Evolutionary conservation across 352 stramenopile genomes (phyloP), one percentile per base, ranked within the genome.

Genomic region (Peronospora destructor): DNA sequence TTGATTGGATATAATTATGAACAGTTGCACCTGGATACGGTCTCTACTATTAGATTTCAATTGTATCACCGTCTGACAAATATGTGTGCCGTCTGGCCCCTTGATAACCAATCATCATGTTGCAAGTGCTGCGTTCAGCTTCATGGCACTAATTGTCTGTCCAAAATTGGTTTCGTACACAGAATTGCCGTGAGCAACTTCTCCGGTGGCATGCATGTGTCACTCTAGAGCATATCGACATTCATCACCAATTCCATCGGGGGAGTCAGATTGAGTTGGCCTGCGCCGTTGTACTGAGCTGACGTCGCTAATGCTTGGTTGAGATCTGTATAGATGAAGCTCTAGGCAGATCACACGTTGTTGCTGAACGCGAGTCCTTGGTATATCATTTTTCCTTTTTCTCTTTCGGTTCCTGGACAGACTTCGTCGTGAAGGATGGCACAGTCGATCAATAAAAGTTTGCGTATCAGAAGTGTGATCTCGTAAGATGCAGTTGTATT

Each of bases 231-330:
- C 12, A 71, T 11, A 7, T 70, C 56, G 21, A 85, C 46, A 32
- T 63, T 64, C 71, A 85, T 74, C 26, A 84, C 50, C 7, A 81
- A 60, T 47, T 64, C 62, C 3, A 84, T 48, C 9, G 75, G 68
- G 6, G 84, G 52, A 6, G 41, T 57, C 43, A 73, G 29, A n/a
- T 50, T 47, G 40, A 21, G n/a, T 29, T n/a, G n/a, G 13, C 40
- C 10, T 29, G n/a, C 16, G 12, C n/a, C 17, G 21, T 25, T 16
- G 17, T 14, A 8, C 43, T 26, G 28, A 13, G 3, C 6, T 40
- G 6, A 16, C 9, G 38, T 45, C 12, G 12, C 8, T 32, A 14
- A 11, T 6, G 2, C 0, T 33, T 26, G 23, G 3, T n/a, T 14
- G 10, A 25, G 30, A 12, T 37, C 14, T 0, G 25, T 11, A 16